Conservation (phyloP, 2,329 filamentous ascomycete species). For the Penicillium concentricum region DNA sequence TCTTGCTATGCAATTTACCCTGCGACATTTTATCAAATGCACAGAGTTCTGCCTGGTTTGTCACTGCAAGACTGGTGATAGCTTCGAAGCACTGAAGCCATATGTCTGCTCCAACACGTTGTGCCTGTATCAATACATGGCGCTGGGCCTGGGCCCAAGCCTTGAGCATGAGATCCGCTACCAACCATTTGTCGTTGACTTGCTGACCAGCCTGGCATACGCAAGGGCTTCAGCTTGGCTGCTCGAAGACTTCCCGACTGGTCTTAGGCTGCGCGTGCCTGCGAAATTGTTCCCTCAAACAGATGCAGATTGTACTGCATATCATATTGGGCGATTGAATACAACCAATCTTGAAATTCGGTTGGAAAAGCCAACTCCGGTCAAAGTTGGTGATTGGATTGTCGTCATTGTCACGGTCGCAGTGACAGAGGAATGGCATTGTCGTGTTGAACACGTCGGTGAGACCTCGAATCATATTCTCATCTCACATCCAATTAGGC, state of each 20-base stretch:
- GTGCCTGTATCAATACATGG: constrained; percentile 86
- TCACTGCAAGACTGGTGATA: constrained; percentile 64
- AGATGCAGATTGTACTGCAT: too few relatives aligned
- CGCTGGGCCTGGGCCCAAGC: constrained; percentile 78
- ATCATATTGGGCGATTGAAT: constrained; percentile 4
- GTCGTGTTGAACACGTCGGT: constrained; percentile 48
- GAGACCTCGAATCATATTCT: constrained; percentile 46
- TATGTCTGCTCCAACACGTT: constrained; percentile 74
- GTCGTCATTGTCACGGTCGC: constrained; percentile 24
- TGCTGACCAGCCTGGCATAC: constrained; percentile 82
- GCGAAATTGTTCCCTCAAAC: neutral
- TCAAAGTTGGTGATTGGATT: constrained; percentile 57
- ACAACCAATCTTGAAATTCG: constrained; percentile 42
- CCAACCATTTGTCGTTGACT: constrained; percentile 79
- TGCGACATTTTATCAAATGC: constrained; percentile 75
- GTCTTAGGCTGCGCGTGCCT: constrained; percentile 57
- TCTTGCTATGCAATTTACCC: constrained; percentile 68
- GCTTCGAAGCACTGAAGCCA: constrained; percentile 55
- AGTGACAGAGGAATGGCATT: constrained; percentile 42
- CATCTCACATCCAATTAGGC: constrained; percentile 30
- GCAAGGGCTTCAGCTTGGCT: constrained; percentile 45
- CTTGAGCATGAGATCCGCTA: constrained; percentile 80
- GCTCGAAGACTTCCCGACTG: constrained; percentile 57
- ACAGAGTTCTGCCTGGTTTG: constrained; percentile 87
- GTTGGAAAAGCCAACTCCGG: constrained; percentile 33